Conservation (phyloP, 2,329 filamentous ascomycete genomes). For the Aspergillus ochraceus region DNA sequence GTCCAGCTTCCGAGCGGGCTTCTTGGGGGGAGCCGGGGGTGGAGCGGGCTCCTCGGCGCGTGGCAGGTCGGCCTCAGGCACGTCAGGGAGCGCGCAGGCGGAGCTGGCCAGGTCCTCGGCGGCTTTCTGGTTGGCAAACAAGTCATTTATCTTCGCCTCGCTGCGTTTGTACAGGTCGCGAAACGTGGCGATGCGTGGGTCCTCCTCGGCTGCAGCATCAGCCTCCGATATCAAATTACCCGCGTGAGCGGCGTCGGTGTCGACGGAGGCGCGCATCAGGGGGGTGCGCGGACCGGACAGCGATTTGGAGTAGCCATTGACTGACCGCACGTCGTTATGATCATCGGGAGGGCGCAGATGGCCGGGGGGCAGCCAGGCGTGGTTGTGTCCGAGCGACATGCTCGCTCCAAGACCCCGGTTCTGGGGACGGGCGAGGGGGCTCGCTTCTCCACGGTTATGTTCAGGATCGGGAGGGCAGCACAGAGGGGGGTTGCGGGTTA, state of each 20-base stretch:
- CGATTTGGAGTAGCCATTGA: slow-evolving; percentile 46
- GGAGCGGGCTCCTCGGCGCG: slow-evolving; percentile 53
- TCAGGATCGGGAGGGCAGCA: slow-evolving; percentile 33
- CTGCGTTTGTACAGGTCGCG: slow-evolving; percentile 73
- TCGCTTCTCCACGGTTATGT: slow-evolving; percentile 46
- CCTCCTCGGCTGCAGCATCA: slow-evolving; percentile 66
- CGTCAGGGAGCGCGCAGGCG: slow-evolving; percentile 52
- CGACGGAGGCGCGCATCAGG: slow-evolving; percentile 44
- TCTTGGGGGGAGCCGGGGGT: slow-evolving; percentile 48
- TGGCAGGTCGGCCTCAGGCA: slow-evolving; percentile 28
- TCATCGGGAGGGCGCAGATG: slow-evolving; percentile 64
- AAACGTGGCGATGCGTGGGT: slow-evolving; percentile 69
- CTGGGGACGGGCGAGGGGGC: slow-evolving; percentile 45
- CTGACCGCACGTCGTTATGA: slow-evolving; percentile 43
- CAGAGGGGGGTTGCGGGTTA: slow-evolving; percentile 21
- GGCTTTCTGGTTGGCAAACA: slow-evolving; percentile 61
- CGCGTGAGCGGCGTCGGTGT: slow-evolving; percentile 48
- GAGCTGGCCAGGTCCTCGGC: slow-evolving; percentile 32
- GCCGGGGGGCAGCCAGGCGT: slow-evolving; percentile 65
- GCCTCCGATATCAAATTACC: slow-evolving; percentile 50
- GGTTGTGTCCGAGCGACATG: slow-evolving; percentile 69
- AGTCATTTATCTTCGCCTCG: slow-evolving; percentile 71
- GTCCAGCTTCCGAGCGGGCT: slow-evolving; percentile 72
- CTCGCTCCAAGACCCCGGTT: slow-evolving; percentile 49
- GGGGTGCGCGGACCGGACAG: slow-evolving; percentile 47